Conservation (phyloP, 352 stramenopile genomes). For the Phytophthora parvispora region DNA sequence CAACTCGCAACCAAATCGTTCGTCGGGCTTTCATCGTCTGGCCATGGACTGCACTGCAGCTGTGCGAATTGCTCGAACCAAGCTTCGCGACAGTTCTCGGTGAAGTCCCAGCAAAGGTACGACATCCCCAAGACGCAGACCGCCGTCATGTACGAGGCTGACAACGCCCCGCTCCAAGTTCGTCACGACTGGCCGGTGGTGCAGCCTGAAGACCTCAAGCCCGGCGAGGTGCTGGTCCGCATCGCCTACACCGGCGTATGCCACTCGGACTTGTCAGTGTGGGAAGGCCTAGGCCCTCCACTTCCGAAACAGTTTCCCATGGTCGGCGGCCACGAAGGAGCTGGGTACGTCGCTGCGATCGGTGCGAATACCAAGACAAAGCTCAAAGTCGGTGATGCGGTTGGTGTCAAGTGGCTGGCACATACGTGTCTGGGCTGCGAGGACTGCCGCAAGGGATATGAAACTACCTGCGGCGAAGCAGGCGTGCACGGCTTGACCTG, state of each 20-base stretch:
- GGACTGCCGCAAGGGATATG: slow-evolving; percentile 63
- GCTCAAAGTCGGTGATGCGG: slow-evolving; percentile 57
- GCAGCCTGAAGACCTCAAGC: slow-evolving; percentile 52
- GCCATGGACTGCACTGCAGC: slow-evolving; percentile 15
- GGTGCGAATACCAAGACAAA: slow-evolving; percentile 52
- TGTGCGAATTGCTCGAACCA: slow-evolving; percentile 22
- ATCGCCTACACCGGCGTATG: slow-evolving; percentile 64
- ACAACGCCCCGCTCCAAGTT: slow-evolving; percentile 56
- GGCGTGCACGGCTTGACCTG: slow-evolving; percentile 48
- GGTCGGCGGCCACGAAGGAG: slow-evolving; percentile 69
- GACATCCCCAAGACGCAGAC: slow-evolving; percentile 62
- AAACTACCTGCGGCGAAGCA: slow-evolving; percentile 45
- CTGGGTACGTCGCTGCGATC: slow-evolving; percentile 61
- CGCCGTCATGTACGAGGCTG: slow-evolving; percentile 59
- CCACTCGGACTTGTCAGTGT: slow-evolving; percentile 60
- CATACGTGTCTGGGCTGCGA: slow-evolving; percentile 62
- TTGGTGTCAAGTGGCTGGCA: slow-evolving; percentile 64
- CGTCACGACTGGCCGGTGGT: slow-evolving; percentile 57
- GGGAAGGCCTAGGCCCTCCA: slow-evolving; percentile 45
- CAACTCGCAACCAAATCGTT: slow-evolving; percentile 26
- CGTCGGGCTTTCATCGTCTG: slow-evolving; percentile 9
- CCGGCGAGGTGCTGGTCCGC: slow-evolving; percentile 59
- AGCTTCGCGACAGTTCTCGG: slow-evolving; percentile 29
- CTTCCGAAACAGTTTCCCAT: slow-evolving; percentile 49
- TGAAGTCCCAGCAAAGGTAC: slow-evolving; percentile 51